Base-by-base conservation (phyloP, 768 basidiomycete species). In the Lactifluus echinatus region DNA sequence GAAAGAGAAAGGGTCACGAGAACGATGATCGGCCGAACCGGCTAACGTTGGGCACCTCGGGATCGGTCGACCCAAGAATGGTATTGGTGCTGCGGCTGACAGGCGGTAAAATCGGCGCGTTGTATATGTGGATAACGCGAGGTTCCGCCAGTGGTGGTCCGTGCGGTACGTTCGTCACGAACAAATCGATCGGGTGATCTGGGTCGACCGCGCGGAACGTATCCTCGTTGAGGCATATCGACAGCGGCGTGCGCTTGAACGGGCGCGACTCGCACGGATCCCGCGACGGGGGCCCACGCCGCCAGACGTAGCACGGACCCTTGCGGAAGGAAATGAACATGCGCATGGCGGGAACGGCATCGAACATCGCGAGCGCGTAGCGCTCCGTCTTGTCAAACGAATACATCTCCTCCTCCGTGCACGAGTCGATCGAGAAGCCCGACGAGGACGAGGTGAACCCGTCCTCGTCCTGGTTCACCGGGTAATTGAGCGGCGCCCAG, bases 291-390 rank as follows among this genome's bases (percentile, higher is more conserved):
- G 58, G 53, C 4, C 29, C 46, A 21, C 51, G 56, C 0, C 44
- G 51, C 60, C 60, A 61, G 3, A 51, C 56, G 17, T 50, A 24
- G 50, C 56, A 53, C 2, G 51, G 33, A 29, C 56, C 51, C 29
- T 53, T 58, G 39, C 57, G 60, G 28, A 45, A 59, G 2, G 60
- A 61, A 40, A 61, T 50, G 21, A 61, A 61, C 56, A 53, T 53
- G 23, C 46, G 50, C 57, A 61, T n/a, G 8, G 60, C 24, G 42
- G 59, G 59, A 0, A 60, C 55, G 14, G 59, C 59, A 1, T 46
- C 46, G 37, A 57, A 51, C 55, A 60, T 47, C 1, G 55, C 59
- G n/a, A 42, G 19, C 1, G 59, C 59, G 23, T 60, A 60, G 5
- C 59, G 59, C 6, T 53, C 50, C 49, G 50, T 52, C 26, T 60